Percentiles rank a stretch among this genome's conserved stretches.
phyloP scores from a whole-genome alignment of 192 early-diverging fungal genomes.

The Mortierella claussenii region DNA sequence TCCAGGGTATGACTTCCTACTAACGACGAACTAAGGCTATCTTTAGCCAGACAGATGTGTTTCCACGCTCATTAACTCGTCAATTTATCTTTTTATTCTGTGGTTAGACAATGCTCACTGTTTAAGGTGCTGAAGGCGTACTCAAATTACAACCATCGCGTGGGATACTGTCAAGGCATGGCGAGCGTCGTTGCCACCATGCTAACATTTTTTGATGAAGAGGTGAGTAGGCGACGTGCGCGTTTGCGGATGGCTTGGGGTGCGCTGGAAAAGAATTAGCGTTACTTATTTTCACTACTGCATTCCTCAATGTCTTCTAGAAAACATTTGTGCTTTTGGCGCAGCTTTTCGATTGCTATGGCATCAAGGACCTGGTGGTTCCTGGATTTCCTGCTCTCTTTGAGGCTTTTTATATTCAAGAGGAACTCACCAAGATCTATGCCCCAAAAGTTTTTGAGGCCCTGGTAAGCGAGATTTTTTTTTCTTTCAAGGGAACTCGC shows the following conservation, averaged over 20 bases:
- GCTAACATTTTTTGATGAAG: slow-evolving; percentile 73
- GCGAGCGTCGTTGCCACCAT: slow-evolving; percentile 81
- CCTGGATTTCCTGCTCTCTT: slow-evolving; percentile 67
- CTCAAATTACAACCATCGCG: slow-evolving; percentile 75
- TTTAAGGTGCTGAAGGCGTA: slow-evolving; percentile 86
- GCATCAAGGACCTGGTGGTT: slow-evolving; percentile 61
- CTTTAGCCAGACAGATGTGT: background rate
- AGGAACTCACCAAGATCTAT: slow-evolving; percentile 57
- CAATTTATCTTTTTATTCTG: background rate
- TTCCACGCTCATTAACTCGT: background rate
- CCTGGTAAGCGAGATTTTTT: slow-evolving; percentile 50
- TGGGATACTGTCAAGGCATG: slow-evolving; percentile 93
- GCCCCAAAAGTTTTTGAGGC: slow-evolving; percentile 56
- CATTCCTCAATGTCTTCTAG: slow-evolving; percentile 39
- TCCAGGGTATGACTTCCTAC: slow-evolving; percentile 56
- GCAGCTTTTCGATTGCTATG: slow-evolving; percentile 60
- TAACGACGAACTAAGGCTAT: too few species aligned
- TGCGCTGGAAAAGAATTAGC: background rate
- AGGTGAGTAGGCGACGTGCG: slow-evolving; percentile 44
- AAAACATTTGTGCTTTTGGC: slow-evolving; percentile 62
- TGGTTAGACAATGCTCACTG: slow-evolving; percentile 73
- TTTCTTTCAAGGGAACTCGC: background rate
- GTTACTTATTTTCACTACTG: too few species aligned
- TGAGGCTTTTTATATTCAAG: slow-evolving; percentile 67
- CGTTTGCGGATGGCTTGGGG: background rate